Conservation (phyloP, 176 grass and related monocot species). For the Hsuehochloa calcarea region DNA sequence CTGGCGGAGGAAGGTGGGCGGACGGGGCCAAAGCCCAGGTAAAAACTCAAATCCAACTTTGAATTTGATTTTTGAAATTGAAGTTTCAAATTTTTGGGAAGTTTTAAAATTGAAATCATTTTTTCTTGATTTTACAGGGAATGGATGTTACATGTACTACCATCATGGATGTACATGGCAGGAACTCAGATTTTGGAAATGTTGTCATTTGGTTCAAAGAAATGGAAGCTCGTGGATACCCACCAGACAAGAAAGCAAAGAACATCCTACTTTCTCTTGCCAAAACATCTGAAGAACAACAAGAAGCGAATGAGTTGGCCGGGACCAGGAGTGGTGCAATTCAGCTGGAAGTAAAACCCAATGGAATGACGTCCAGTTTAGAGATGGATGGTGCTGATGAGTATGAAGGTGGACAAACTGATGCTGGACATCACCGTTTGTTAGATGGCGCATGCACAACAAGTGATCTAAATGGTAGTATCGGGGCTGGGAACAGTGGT, state of each 20-base stretch:
- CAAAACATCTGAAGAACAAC: conserved; percentile 62
- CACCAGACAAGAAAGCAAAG: conserved; percentile 81
- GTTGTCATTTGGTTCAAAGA: conserved; percentile 84
- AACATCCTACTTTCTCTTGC: conserved; percentile 80
- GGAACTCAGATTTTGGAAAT: conserved; percentile 83
- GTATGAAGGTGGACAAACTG: conserved; percentile 19
- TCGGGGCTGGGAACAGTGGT: conserved; percentile 7
- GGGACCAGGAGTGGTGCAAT: conserved; percentile 48
- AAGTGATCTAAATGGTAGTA: conserved; percentile 42
- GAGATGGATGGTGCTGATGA: conserved; percentile 32
- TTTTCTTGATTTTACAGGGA: too few relatives aligned
- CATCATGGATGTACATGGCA: conserved; percentile 82
- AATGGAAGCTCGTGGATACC: conserved; percentile 65
- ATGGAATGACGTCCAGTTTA: not conserved
- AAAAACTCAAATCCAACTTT: too few relatives aligned
- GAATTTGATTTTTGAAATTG: too few relatives aligned
- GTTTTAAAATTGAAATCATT: too few relatives aligned
- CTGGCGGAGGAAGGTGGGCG: too few relatives aligned
- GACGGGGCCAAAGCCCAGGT: too few relatives aligned
- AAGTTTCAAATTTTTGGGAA: too few relatives aligned
- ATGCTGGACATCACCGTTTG: not conserved
- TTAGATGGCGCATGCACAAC: not conserved
- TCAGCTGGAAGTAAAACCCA: conserved; percentile 42
- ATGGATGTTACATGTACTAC: too few relatives aligned
- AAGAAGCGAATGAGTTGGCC: conserved; percentile 71